Evolutionary conservation across 371 early-diverging fungal species (phyloP), one percentile per base, ranked within the genome.

Genomic region (Haplosporangium sp.): DNA sequence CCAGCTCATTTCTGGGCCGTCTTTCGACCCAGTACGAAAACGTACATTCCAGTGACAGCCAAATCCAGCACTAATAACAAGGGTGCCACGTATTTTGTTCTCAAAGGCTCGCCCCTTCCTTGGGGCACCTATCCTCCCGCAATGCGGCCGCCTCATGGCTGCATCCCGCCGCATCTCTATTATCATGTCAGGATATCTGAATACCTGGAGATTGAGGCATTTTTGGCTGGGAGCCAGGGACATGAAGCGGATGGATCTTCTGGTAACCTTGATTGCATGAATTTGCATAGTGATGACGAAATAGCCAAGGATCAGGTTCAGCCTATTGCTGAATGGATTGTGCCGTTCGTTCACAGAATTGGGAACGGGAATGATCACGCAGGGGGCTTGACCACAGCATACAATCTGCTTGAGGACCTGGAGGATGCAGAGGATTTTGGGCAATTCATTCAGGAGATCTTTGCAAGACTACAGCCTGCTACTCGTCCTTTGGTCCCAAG

Each of bases 101-200:
- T 75, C 6, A 41, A n/a, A 29, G 76, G 76, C 13, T 52, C 42
- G 5, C 76, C 76, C 8, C 71, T 51, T n/a, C 63, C 60, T 7
- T 67, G 66, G 67, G 76, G 71, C 0, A 51, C 23, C 43, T 76
- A 66, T 46, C 76, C 76, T 3, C 50, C 50, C 0, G 67, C 70
- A 14, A 67, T 76, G 42, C 37, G 57, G 0, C 48, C 60, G 40
- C 79, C 79, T 1, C 79, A 77, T 41, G 79, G 69, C 20, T 77
- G 79, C 38, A 52, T 77, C 20, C 79, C 79, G 8, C 72, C 79
- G 6, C 72, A 64, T 38, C 65, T 77, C 8, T 77, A 77, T 45
- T 77, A 77, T 7, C 40, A 18, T 2, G 68, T 71, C 42, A 40
- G 47, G 0, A 38, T 70, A 18, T 53, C 48, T 1, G 62, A 57